Percentiles rank a stretch among this genome's conserved stretches.
phyloP scores from a whole-genome alignment of 352 stramenopile genomes.

The Blastocystis sp. region DNA sequence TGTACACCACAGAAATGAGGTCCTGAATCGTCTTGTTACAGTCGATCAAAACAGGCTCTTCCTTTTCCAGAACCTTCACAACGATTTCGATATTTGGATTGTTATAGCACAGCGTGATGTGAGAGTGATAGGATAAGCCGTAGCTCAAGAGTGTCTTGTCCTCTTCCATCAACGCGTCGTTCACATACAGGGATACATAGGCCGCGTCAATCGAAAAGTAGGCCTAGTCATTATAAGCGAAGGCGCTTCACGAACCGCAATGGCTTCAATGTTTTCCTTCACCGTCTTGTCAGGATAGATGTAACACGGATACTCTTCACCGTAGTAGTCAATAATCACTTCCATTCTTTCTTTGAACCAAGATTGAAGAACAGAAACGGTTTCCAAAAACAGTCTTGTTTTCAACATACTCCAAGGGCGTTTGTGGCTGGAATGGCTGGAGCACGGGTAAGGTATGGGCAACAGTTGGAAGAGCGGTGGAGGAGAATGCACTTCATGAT shows the following conservation, averaged over 20 bases:
- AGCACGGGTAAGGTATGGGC: too few species aligned
- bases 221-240: background rate
- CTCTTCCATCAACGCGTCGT: constrained; percentile 28
- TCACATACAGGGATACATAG: constrained; percentile 12
- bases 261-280: constrained; percentile 45
- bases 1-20: background rate
- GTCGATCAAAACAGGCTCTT: background rate
- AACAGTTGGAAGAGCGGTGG: too few species aligned
- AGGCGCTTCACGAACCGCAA: background rate
- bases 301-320: constrained; percentile 61
- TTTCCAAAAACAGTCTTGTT: background rate
- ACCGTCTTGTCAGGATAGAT: constrained; percentile 54
- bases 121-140: constrained; percentile 6
- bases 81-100: constrained; percentile 9
- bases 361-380: constrained; percentile 2
- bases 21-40: background rate
- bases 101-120: background rate
- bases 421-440: background rate
- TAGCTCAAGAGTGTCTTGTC: constrained; percentile 7
- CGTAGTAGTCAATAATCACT: constrained; percentile 68
- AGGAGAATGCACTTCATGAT: background rate
- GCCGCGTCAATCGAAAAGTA: constrained; percentile 31
- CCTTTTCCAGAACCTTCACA: background rate
- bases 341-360: constrained; percentile 17
- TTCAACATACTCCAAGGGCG: background rate